phyloP scores from a whole-genome alignment of 345 rosid genomes.

The Ceriops tagal region DNA sequence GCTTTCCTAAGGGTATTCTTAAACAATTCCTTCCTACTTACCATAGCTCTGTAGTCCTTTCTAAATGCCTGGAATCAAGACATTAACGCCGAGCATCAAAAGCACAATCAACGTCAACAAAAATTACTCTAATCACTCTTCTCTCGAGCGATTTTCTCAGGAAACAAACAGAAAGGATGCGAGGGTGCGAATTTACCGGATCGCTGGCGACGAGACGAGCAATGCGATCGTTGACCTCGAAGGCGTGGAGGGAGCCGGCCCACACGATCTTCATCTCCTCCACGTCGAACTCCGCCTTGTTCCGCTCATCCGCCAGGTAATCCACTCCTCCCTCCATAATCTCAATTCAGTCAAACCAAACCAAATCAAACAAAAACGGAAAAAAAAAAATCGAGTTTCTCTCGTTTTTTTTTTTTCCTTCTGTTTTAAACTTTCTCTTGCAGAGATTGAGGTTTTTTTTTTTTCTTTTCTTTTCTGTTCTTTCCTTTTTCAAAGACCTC shows the following conservation, averaged over 20 bases:
- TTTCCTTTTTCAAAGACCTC: no score
- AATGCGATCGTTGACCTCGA: slow-evolving; percentile 76
- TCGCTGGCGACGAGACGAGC: slow-evolving; percentile 89
- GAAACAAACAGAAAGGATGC: background rate
- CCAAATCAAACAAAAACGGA: no score
- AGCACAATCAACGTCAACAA: background rate
- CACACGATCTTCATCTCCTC: slow-evolving; percentile 92
- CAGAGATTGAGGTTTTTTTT: no score
- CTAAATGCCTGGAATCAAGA: slow-evolving; percentile 49
- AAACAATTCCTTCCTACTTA: slow-evolving; percentile 88
- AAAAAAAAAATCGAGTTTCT: no score
- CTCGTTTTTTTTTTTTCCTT: no score
- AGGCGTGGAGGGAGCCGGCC: slow-evolving; percentile 86
- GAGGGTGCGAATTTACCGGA: slow-evolving; percentile 47
- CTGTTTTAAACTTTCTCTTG: no score
- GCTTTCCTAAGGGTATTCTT: slow-evolving; percentile 79
- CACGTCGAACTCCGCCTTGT: slow-evolving; percentile 72
- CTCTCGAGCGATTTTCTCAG: background rate
- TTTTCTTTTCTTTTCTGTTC: no score
- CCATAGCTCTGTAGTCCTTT: slow-evolving; percentile 66
- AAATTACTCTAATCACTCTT: background rate
- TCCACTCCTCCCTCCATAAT: slow-evolving; percentile 56
- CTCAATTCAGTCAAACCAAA: background rate
- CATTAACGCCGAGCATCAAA: background rate
- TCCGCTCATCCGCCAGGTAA: slow-evolving; percentile 68